Evolutionary conservation across 228 moss, liverwort and hornwort species (phyloP), one percentile per base, ranked within the genome.

Genomic region (Sphagnum fallax): DNA sequence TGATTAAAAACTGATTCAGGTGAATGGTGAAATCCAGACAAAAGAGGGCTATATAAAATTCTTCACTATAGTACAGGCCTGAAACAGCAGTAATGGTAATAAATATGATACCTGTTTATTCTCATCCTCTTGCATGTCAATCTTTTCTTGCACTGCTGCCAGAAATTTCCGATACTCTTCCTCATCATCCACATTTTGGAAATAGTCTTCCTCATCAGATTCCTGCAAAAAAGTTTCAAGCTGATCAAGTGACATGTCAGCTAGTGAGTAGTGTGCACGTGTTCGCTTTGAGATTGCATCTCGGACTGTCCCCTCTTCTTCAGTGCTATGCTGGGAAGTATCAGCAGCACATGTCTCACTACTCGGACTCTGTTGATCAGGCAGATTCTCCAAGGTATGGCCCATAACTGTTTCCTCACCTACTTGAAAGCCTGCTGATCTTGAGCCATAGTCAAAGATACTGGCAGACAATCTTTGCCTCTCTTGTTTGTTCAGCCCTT

Each of bases 101-200:
- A 32, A 32, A 32, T 32, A 32, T 32, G 32, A 32, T 32, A 73
- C 72, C 51, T 73, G 71, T 49, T 81, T 75, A 64, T 53, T 60
- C 62, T 76, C 52, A 67, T 89, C 71, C 63, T 73, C 70, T 50
- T 70, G 57, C 9, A 51, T 51, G 32, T 84, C 87, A 0, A 77
- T 81, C 48, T 83, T 84, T 67, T 88, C 91, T 74, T 92, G 88
- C 69, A 98, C 93, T 48, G 98, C 92, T 67, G 88, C 74, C 66
- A 98, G 72, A 74, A 98, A 98, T 70, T 98, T 98, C 55, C 91
- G 87, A 63, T 98, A 98, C 73, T 94, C 98, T 78, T 98, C 94
- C 75, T 93, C 87, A 63, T 98, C 98, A 71, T 92, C 87, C 52
- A 98, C 87, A 48, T 88, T 92, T 71, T 91, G 93, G 47, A 94